Evolutionary conservation across 768 basidiomycete species (phyloP).

Genomic region (Termitomyces heimii): DNA sequence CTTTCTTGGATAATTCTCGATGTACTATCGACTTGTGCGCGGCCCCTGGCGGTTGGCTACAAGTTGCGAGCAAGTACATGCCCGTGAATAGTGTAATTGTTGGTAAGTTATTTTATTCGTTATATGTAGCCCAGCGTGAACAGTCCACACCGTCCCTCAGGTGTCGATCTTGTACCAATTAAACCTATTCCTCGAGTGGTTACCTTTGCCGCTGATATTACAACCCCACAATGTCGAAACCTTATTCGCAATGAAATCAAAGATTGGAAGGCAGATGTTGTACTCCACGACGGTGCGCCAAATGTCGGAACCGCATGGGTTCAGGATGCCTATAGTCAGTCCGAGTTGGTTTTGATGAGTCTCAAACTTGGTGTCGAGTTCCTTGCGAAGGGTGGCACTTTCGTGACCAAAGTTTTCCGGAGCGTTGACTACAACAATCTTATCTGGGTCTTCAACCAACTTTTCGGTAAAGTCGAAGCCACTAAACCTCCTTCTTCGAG

Average conservation of each 20-base stretch:
- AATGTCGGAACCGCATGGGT: conserved; percentile 99
- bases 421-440: conserved; percentile 98
- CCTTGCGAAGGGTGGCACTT: conserved; percentile 86
- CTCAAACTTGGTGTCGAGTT: conserved; percentile 96
- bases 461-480: conserved; percentile 95
- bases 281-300: conserved; percentile 97
- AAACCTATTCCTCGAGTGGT: conserved; percentile 91
- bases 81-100: conserved; percentile 87
- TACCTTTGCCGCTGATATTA: conserved; percentile 93
- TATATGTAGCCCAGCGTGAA: neutral
- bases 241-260: conserved; percentile 84
- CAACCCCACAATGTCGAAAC: conserved; percentile 84
- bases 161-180: conserved; percentile 94
- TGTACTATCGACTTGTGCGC: conserved; percentile 98
- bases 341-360: conserved; percentile 93
- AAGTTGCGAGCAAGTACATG: conserved; percentile 98
- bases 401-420: conserved; percentile 97
- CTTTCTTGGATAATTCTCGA: conserved; percentile 81
- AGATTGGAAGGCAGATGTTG: conserved; percentile 98
- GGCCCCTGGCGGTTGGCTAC: conserved; percentile 98
- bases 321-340: conserved; percentile 96
- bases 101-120: conserved; percentile 41
- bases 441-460: conserved; percentile 97
- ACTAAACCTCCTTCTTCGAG: conserved; percentile 98
- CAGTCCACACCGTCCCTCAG: conserved; percentile 28